Evolutionary conservation across 352 stramenopile species (phyloP).

Genomic region (Phytopythium boreale): DNA sequence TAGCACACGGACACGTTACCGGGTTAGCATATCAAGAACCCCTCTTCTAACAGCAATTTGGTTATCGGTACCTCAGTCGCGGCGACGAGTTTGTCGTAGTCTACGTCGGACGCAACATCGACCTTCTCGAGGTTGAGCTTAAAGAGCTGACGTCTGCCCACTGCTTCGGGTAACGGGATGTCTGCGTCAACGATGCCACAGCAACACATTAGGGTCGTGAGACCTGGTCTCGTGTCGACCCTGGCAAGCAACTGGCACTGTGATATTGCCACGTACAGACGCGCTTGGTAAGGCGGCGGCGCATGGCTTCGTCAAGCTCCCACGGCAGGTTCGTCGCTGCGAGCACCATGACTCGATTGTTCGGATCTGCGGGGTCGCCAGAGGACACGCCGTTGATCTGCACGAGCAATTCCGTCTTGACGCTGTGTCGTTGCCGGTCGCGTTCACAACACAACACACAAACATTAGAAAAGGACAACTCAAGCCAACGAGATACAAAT

Average conservation of each 20-base stretch:
- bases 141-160: conserved; percentile 68
- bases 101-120: conserved; percentile 75
- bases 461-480: background rate
- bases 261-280: conserved; percentile 77
- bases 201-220: background rate
- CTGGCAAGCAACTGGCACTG: conserved; percentile 48
- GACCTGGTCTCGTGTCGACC: background rate
- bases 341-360: conserved; percentile 88
- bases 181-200: conserved; percentile 8
- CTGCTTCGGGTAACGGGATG: conserved; percentile 50
- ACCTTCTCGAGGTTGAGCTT: conserved; percentile 74
- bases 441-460: conserved; percentile 4
- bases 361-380: conserved; percentile 27
- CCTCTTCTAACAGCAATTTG: background rate
- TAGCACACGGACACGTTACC: background rate
- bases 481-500: background rate
- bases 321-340: conserved; percentile 96
- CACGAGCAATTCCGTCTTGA: conserved; percentile 97
- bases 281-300: conserved; percentile 94
- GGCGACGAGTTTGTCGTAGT: conserved; percentile 63
- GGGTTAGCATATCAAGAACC: background rate
- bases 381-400: conserved; percentile 96
- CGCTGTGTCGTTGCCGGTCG: conserved; percentile 25
- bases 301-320: conserved; percentile 96
- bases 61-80: conserved; percentile 59